phyloP scores from a whole-genome alignment of 352 stramenopile species.

The Achlya hypogyna region DNA sequence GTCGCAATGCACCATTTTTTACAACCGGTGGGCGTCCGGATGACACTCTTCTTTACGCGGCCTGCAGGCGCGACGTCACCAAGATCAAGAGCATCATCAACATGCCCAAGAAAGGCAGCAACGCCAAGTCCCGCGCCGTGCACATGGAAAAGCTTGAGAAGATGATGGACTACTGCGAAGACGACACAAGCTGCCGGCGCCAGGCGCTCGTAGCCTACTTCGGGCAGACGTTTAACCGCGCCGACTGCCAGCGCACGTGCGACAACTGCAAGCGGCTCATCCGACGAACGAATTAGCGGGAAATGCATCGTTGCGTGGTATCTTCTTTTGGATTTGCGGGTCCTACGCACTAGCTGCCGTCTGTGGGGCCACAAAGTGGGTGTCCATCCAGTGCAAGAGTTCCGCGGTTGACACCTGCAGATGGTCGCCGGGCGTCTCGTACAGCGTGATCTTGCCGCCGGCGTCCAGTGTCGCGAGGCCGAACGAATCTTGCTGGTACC shows the following conservation, averaged over 20 bases:
- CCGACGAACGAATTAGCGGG: too few species aligned
- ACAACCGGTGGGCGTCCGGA: not conserved
- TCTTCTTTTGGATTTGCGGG: too few species aligned
- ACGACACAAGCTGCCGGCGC: slow-evolving; percentile 6
- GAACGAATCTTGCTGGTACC: slow-evolving; percentile 89
- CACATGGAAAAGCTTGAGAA: slow-evolving; percentile 19
- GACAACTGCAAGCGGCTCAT: slow-evolving; percentile 21
- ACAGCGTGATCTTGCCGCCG: slow-evolving; percentile 83
- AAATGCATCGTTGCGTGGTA: too few species aligned
- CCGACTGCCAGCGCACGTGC: slow-evolving; percentile 12
- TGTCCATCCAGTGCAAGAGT: slow-evolving; percentile 67
- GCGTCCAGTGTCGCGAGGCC: slow-evolving; percentile 81
- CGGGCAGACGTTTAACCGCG: slow-evolving; percentile 15
- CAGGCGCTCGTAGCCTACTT: slow-evolving; percentile 16
- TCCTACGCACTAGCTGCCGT: not conserved
- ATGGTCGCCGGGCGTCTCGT: slow-evolving; percentile 86
- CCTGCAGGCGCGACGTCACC: slow-evolving; percentile 9
- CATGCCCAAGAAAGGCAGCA: slow-evolving; percentile 23
- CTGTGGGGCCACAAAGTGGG: slow-evolving; percentile 47
- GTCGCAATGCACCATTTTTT: slow-evolving; percentile 17
- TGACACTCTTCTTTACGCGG: not conserved
- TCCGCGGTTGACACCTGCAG: slow-evolving; percentile 82
- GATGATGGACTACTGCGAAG: slow-evolving; percentile 21
- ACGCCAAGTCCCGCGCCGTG: slow-evolving; percentile 4
- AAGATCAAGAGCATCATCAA: slow-evolving; percentile 20